Evolutionary conservation across 768 basidiomycete species (phyloP).

Genomic region (Boletellus sp.): DNA sequence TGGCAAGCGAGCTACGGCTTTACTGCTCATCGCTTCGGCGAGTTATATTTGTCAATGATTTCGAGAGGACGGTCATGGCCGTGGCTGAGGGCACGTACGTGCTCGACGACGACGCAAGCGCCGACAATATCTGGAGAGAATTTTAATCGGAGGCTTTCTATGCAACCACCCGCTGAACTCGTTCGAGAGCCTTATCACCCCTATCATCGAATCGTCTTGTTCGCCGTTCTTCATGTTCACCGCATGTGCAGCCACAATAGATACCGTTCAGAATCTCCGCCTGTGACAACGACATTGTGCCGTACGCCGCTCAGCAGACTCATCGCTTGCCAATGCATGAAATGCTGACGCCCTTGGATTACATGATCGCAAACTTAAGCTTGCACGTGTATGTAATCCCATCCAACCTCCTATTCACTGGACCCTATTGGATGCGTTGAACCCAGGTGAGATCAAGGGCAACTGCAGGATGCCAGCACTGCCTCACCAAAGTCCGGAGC

Average conservation of each 20-base stretch:
- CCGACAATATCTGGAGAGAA: constrained; percentile 33
- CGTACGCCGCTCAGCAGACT: background rate
- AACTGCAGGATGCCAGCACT: constrained; percentile 9
- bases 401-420: constrained; percentile 4
- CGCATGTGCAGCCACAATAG: constrained; percentile 20
- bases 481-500: no score
- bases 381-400: constrained; percentile 20
- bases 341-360: background rate
- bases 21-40: constrained; percentile 51
- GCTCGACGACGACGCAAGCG: constrained; percentile 23
- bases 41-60: constrained; percentile 61
- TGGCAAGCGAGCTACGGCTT: constrained; percentile 57
- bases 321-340: background rate
- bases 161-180: background rate
- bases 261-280: constrained; percentile 6
- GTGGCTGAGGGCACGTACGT: constrained; percentile 34
- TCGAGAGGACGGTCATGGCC: constrained; percentile 49
- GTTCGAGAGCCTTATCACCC: constrained; percentile 2
- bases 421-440: constrained; percentile 9
- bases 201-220: constrained; percentile 2
- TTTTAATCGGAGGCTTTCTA: constrained; percentile 16
- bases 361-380: constrained; percentile 22
- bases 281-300: background rate
- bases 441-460: constrained; percentile 14
- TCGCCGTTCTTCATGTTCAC: constrained; percentile 12